phyloP scores from a whole-genome alignment of 2,329 filamentous ascomycete species.

The Fusarium xyrophilum region DNA sequence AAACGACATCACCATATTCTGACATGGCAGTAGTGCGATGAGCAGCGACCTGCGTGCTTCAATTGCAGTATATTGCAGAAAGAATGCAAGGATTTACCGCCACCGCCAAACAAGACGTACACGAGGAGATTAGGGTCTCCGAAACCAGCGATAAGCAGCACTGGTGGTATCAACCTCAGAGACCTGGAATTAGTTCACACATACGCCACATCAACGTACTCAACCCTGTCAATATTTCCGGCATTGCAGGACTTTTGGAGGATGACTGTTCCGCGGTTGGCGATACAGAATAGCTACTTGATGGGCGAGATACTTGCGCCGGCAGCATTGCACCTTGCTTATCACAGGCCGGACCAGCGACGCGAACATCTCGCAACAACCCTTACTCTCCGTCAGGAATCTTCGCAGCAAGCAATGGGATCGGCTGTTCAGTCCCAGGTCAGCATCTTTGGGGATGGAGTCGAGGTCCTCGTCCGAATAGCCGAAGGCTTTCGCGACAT shows the following conservation, averaged over 20 bases:
- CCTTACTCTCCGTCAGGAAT: neutral
- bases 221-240: neutral
- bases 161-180: neutral
- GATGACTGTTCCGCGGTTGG: neutral
- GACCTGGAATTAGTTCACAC: neutral
- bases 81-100: neutral
- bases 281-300: neutral
- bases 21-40: neutral
- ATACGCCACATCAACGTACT: neutral
- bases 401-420: neutral
- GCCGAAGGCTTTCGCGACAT: slow-evolving; percentile 6
- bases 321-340: neutral
- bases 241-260: neutral
- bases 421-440: slow-evolving; percentile 2
- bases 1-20: neutral
- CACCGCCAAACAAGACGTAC: neutral
- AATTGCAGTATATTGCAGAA: neutral
- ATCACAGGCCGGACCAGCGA: neutral
- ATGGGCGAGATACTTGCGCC: neutral
- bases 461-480: slow-evolving; percentile 5
- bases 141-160: neutral
- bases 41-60: neutral
- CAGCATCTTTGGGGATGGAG: neutral
- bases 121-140: rapidly evolving
- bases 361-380: neutral